Evolutionary conservation across 169 alveolate genomes (phyloP), one percentile per base, ranked within the genome.

Genomic region (Cryptosporidium canis): DNA sequence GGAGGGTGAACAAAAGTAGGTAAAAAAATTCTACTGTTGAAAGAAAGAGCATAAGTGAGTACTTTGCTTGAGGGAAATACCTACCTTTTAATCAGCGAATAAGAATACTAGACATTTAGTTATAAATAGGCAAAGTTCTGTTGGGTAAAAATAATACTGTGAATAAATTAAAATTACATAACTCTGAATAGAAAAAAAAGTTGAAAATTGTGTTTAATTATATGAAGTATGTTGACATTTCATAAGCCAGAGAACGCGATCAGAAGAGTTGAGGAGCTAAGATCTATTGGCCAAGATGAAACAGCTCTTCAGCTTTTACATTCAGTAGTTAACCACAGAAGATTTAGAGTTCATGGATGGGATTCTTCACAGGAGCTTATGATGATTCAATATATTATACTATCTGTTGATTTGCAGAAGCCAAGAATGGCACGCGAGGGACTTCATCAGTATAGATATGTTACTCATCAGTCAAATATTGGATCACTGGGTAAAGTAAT

Each of bases 191-290:
- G 11, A n/a, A 51, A 6, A 21, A 7, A 51, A 4, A 7, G 24
- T 18, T 51, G 7, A 21, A 18, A 51, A n/a, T 51, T 21, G 0
- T 51, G 37, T 51, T n/a, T 65, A 35, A 27, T 35, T 41, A 21
- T 65, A 35, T 43, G 11, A 35, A 58, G 37, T 58, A 94, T 94
- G 96, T 94, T 93, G 58, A 92, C 93, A 41, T 94, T 95, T 82
- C 98, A 93, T 82, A 95, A 95, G 84, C 97, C 97, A 14, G 98
- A 95, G 65, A 95, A 95, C 83, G 98, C 97, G 77, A 96, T 95
- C 44, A 95, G 95, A 83, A 77, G 98, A 91, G 98, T 97, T 35
- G 95, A 94, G 56, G 98, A 95, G 85, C 91, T 95, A 43, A 94
- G 95, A 41, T 92, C 94, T 33, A 93, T 95, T 47, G 98, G 98